phyloP scores from a whole-genome alignment of 2,329 filamentous ascomycete genomes.

The Pyrenochaeta sp. region DNA sequence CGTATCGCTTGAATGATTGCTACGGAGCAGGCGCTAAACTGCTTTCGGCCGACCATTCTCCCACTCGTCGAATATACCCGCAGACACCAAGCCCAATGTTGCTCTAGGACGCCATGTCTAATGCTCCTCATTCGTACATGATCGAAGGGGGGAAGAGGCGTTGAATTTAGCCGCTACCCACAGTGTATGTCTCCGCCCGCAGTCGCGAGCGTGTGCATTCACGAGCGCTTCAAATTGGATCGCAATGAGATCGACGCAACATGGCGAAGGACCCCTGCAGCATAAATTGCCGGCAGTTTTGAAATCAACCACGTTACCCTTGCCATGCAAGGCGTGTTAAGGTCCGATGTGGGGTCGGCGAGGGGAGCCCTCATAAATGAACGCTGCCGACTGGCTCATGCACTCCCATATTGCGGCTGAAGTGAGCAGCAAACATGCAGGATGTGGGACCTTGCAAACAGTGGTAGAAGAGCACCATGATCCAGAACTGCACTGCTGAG shows the following conservation, averaged over 20 bases:
- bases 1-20: slow-evolving; percentile 8
- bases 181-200: background rate
- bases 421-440: background rate
- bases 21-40: slow-evolving; percentile 24
- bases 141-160: background rate
- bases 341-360: slow-evolving; percentile 15
- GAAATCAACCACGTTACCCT: slow-evolving; percentile 6
- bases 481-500: slow-evolving; percentile 27
- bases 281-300: slow-evolving; percentile 16
- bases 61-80: slow-evolving; percentile 10
- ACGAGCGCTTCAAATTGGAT: slow-evolving; percentile 8
- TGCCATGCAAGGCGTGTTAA: slow-evolving; percentile 7
- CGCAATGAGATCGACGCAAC: slow-evolving; percentile 8
- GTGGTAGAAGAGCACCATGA: background rate
- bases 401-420: slow-evolving; percentile 17
- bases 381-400: slow-evolving; percentile 7
- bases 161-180: slow-evolving; percentile 11
- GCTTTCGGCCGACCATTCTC: background rate
- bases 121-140: slow-evolving; percentile 5
- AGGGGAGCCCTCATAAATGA: background rate
- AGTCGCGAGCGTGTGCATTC: background rate
- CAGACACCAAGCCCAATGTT: background rate
- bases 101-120: slow-evolving; percentile 1
- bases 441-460: slow-evolving; percentile 9
- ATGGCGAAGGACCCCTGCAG: background rate